Conservation (phyloP, 305 asterid genomes). For the Rubia balearica region DNA sequence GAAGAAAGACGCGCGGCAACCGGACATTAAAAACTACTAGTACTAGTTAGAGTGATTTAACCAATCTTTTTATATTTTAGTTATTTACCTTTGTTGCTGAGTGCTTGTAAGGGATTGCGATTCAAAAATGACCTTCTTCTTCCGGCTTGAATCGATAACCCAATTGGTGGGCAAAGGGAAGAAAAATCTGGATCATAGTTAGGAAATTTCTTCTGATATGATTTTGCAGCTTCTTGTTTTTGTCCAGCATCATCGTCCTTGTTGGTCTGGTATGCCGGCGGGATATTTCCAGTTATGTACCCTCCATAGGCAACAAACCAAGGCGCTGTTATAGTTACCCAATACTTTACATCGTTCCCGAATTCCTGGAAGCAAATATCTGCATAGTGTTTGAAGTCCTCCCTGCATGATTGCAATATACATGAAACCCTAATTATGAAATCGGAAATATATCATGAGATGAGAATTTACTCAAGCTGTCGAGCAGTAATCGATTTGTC, state of each 20-base stretch:
- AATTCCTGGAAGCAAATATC: conserved; percentile 14
- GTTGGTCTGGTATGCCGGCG: neutral
- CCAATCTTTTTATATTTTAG: neutral
- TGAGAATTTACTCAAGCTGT: no score
- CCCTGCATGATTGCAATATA: conserved; percentile 19
- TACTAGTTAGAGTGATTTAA: no score
- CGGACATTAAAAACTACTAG: no score
- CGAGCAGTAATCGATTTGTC: no score
- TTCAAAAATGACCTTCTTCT: no score
- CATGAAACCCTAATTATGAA: neutral
- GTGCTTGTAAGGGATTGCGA: neutral
- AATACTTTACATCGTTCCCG: conserved; percentile 6
- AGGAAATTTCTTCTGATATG: neutral
- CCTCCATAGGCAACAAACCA: neutral
- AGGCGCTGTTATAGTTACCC: conserved; percentile 15
- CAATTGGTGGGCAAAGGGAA: neutral
- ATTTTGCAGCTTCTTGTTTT: neutral
- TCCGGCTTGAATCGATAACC: neutral
- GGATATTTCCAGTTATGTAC: neutral
- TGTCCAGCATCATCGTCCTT: neutral
- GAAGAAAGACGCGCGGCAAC: no score
- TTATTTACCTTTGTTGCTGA: neutral
- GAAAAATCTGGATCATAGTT: neutral
- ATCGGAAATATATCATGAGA: no score
- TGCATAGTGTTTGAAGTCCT: conserved; percentile 22